phyloP scores from a whole-genome alignment of 805 yeast genomes.

The Candida boidinii region DNA sequence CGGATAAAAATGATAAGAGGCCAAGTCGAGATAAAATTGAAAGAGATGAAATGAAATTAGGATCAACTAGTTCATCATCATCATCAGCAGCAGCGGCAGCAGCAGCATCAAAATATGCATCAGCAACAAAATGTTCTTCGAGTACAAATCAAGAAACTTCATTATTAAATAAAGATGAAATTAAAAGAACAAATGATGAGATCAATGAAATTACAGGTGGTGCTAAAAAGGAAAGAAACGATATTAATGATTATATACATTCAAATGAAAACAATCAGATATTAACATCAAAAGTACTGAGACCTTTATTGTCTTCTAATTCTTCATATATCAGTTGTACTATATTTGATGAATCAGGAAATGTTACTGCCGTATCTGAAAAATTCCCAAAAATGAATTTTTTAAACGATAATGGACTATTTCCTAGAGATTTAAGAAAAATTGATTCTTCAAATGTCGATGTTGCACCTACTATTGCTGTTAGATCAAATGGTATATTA shows the following conservation, averaged over 20 bases:
- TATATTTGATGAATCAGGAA: constrained; percentile 62
- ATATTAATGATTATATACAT: background rate
- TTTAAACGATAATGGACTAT: constrained; percentile 59
- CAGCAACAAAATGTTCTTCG: background rate
- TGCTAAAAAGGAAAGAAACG: constrained; percentile 1
- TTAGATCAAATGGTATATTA: constrained; percentile 67
- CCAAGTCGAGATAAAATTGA: no score
- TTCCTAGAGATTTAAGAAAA: constrained; percentile 81
- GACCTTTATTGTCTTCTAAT: constrained; percentile 39
- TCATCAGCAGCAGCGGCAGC: no score
- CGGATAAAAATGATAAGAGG: no score
- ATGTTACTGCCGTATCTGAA: constrained; percentile 58
- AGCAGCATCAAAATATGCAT: no score
- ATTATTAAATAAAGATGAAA: no score
- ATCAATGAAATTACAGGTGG: no score
- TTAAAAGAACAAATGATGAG: no score
- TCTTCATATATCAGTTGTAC: constrained; percentile 67
- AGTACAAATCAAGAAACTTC: background rate
- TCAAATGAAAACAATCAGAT: background rate
- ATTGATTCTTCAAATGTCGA: constrained; percentile 69
- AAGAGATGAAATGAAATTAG: no score
- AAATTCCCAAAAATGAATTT: constrained; percentile 69
- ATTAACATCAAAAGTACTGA: constrained; percentile 17
- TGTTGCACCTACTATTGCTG: constrained; percentile 83
- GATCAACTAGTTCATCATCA: no score